Conservation (phyloP, 2,329 filamentous ascomycete species). For the Diaporthe sp. region DNA sequence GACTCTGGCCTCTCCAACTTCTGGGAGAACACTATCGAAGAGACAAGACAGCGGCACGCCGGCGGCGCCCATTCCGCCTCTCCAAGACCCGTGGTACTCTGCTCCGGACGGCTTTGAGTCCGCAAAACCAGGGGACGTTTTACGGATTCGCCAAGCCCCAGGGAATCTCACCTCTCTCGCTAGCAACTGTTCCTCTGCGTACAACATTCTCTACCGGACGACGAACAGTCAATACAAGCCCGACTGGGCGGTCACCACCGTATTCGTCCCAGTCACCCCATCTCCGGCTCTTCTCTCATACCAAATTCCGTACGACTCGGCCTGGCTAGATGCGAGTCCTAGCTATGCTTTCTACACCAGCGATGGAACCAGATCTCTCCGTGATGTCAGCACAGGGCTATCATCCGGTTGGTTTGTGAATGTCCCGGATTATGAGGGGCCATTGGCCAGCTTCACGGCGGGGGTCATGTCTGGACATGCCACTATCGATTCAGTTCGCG, state of each 20-base stretch:
- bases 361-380: slow-evolving; percentile 35
- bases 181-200: slow-evolving; percentile 40
- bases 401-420: slow-evolving; percentile 54
- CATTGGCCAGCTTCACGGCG: slow-evolving; percentile 54
- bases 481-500: slow-evolving; percentile 57
- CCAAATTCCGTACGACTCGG: slow-evolving; percentile 53
- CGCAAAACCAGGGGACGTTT: slow-evolving; percentile 42
- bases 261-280: slow-evolving; percentile 43
- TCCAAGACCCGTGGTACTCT: slow-evolving; percentile 47
- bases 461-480: slow-evolving; percentile 56
- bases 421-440: slow-evolving; percentile 58
- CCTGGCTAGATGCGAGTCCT: slow-evolving; percentile 49
- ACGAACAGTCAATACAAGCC: slow-evolving; percentile 47
- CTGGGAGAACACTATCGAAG: background rate
- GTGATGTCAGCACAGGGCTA: slow-evolving; percentile 47
- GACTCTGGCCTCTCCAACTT: background rate
- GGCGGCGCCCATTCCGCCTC: slow-evolving; percentile 39
- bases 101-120: slow-evolving; percentile 43
- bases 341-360: slow-evolving; percentile 46
- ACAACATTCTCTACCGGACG: slow-evolving; percentile 52
- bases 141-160: slow-evolving; percentile 43
- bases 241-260: slow-evolving; percentile 52
- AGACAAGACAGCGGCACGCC: background rate
- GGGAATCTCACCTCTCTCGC: slow-evolving; percentile 40
- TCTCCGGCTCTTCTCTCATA: slow-evolving; percentile 51